These are phyloP conservation scores for Dothideomycetes sp. DNA, from an alignment of 2,329 filamentous ascomycete genomes.

Conservation along the genomic window DNA sequence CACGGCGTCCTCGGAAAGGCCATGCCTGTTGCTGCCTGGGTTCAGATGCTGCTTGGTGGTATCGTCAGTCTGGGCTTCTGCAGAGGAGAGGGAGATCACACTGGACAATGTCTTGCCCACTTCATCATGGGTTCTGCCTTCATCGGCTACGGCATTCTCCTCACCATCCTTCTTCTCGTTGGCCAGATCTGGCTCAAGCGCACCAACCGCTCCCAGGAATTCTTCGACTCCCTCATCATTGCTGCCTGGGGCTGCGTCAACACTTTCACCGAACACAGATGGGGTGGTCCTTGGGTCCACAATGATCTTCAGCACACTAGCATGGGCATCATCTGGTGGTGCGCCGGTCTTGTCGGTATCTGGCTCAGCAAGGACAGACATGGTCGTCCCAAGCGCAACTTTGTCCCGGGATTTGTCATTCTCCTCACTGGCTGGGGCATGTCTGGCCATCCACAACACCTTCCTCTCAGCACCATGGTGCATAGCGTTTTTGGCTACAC, in stretches of 20 bases:
- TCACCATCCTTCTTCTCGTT: conserved; percentile 77
- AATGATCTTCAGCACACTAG: conserved; percentile 96
- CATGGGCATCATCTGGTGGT: conserved; percentile 99
- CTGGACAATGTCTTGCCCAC: conserved; percentile 87
- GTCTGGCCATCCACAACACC: conserved; percentile 77
- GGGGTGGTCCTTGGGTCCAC: conserved; percentile 78
- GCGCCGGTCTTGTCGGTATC: conserved; percentile 77
- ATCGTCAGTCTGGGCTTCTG: conserved; percentile 91
- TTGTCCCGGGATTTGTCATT: conserved; percentile 85
- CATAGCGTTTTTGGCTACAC: conserved; percentile 90
- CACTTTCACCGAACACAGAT: conserved; percentile 94
- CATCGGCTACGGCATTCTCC: conserved; percentile 80
- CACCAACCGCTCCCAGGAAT: conserved; percentile 83
- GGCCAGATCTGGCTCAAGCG: conserved; percentile 79
- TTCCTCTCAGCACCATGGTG: conserved; percentile 76
- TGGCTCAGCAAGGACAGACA: conserved; percentile 82
- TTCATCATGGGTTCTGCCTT: conserved; percentile 99
- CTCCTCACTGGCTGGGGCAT: conserved; percentile 91
- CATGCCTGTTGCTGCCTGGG: conserved; percentile 79
- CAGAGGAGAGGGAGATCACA: conserved; percentile 76
- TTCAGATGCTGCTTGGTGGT: conserved; percentile 91
- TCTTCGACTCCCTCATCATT: conserved; percentile 87
- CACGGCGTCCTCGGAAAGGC: conserved; percentile 79
- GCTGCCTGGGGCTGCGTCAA: conserved; percentile 94
- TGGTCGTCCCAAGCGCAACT: conserved; percentile 79